Percentiles rank a stretch among this genome's conserved stretches.
Conservation (phyloP, 2,329 filamentous ascomycete species). For the Falciphora oryzae region DNA sequence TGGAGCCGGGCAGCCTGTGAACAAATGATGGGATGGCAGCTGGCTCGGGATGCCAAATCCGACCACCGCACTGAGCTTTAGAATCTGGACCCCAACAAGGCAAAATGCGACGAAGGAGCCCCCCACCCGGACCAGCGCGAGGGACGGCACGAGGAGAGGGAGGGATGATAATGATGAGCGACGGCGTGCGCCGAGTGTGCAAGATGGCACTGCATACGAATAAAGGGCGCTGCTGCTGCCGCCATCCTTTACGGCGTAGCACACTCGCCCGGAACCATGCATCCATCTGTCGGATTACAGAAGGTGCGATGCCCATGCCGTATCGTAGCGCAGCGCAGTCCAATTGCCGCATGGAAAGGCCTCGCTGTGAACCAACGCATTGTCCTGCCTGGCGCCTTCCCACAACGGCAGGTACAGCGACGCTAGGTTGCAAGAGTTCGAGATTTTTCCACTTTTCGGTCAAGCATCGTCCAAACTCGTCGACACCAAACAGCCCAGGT, state of each 20-base stretch:
- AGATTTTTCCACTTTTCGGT: too few relatives aligned
- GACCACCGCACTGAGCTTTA: too few relatives aligned
- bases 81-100: not conserved
- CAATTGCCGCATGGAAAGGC: not conserved
- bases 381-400: too few relatives aligned
- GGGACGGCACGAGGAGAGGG: not conserved
- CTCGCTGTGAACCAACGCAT: too few relatives aligned
- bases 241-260: not conserved
- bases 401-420: too few relatives aligned
- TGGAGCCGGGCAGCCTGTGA: not conserved
- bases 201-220: not conserved
- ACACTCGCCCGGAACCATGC: not conserved
- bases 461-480: too few relatives aligned
- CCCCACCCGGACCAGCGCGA: not conserved
- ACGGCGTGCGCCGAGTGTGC: not conserved
- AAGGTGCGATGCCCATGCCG: not conserved
- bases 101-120: not conserved
- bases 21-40: not conserved
- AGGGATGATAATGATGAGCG: not conserved
- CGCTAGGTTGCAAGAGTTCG: too few relatives aligned
- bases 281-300: not conserved
- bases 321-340: not conserved
- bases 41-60: not conserved
- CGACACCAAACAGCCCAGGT: not conserved
- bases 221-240: not conserved